Evolutionary conservation across 2,329 filamentous ascomycete species (phyloP).

Genomic region (Aspergillus unguis): DNA sequence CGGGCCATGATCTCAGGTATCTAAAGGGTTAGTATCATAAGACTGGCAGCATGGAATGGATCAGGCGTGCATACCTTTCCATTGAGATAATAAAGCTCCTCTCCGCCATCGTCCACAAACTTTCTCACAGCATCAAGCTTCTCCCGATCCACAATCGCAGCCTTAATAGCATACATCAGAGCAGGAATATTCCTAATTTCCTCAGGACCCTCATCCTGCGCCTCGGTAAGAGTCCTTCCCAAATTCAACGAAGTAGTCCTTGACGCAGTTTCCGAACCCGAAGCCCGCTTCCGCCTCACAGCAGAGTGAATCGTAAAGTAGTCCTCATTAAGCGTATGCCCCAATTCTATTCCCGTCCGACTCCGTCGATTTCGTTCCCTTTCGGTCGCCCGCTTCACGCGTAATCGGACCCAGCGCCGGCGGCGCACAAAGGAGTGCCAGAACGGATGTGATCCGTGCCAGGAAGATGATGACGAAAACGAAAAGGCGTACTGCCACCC

Average conservation of each 20-base stretch:
- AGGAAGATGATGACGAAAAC: conserved; percentile 74
- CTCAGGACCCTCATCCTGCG: conserved; percentile 48
- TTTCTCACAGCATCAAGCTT: conserved; percentile 79
- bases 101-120: conserved; percentile 73
- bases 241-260: conserved; percentile 28
- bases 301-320: conserved; percentile 71
- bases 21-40: conserved; percentile 26
- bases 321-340: conserved; percentile 67
- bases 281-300: conserved; percentile 46
- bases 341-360: conserved; percentile 41
- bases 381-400: conserved; percentile 58
- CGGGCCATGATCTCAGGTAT: conserved; percentile 83
- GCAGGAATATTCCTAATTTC: conserved; percentile 64
- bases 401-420: conserved; percentile 79
- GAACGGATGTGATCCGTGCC: conserved; percentile 87
- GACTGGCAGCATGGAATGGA: neutral
- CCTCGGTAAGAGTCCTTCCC: conserved; percentile 40
- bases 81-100: conserved; percentile 72
- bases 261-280: conserved; percentile 37
- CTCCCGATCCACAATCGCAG: conserved; percentile 79
- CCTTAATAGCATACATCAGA: conserved; percentile 66
- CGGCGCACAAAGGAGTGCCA: conserved; percentile 93
- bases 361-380: conserved; percentile 17
- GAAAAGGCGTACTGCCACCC: conserved; percentile 97
- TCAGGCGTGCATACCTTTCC: conserved; percentile 47